Percentiles rank a stretch among this genome's conserved stretches.
Conservation (phyloP, 371 early-diverging fungal genomes). For the Zychaea mexicana region DNA sequence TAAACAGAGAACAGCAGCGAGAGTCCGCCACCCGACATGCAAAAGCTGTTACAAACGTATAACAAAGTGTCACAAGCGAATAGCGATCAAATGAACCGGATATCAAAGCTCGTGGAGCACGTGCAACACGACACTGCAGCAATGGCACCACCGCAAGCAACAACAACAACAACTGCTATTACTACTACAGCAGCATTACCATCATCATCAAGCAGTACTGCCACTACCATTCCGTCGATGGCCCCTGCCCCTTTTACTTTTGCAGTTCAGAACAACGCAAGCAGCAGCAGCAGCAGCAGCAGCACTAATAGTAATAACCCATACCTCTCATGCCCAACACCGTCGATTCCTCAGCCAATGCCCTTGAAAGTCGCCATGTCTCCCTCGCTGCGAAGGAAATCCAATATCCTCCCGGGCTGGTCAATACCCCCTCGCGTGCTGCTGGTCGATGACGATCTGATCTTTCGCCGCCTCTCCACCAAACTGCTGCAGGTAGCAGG, state of each 20-base stretch:
- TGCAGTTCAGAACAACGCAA: too few species aligned
- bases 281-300: too few species aligned
- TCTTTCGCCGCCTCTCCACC: slow-evolving; percentile 63
- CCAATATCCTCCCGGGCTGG: slow-evolving; percentile 53
- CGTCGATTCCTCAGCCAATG: slow-evolving; percentile 2
- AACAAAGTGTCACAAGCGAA: slow-evolving; percentile 13
- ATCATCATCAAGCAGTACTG: background rate
- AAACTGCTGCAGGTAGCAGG: slow-evolving; percentile 73
- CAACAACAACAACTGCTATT: background rate
- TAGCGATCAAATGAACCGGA: slow-evolving; percentile 15
- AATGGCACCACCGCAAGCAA: background rate
- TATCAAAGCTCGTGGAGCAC: slow-evolving; percentile 13
- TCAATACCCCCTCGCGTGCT: slow-evolving; percentile 68
- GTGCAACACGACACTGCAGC: background rate
- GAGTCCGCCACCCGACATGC: background rate
- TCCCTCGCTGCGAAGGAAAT: slow-evolving; percentile 21
- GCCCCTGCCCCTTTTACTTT: background rate
- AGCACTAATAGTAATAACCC: too few species aligned
- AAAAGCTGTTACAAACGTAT: slow-evolving; percentile 14
- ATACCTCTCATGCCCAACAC: background rate
- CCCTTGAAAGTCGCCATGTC: slow-evolving; percentile 8
- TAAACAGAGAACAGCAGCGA: background rate
- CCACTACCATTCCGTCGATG: slow-evolving; percentile 2
- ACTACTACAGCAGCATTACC: background rate
- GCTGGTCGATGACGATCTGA: slow-evolving; percentile 77